phyloP scores from a whole-genome alignment of 257 asterid genomes.

The Paulownia fortunei region DNA sequence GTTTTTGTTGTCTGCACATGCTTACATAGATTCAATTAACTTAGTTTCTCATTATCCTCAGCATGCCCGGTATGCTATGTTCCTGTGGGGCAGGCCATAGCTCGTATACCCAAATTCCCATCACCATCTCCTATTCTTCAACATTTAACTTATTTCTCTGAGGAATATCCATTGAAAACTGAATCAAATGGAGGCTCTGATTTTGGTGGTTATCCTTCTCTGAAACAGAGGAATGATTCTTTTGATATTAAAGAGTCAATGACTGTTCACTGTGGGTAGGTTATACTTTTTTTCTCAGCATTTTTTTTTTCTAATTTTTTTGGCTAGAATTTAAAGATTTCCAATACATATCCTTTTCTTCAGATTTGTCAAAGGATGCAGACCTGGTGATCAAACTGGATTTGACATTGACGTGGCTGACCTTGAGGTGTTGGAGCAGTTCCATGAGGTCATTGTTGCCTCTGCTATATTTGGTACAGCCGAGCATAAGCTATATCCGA shows the following conservation, averaged over 20 bases:
- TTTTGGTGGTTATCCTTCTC: constrained; percentile 96
- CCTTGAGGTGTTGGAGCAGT: constrained; percentile 70
- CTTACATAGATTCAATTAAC: constrained; percentile 15
- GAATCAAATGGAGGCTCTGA: constrained; percentile 85
- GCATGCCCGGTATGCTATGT: constrained; percentile 95
- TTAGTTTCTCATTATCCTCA: constrained; percentile 45
- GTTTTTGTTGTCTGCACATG: neutral
- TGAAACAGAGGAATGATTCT: constrained; percentile 74
- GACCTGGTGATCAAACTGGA: constrained; percentile 82
- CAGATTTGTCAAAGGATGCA: constrained; percentile 92
- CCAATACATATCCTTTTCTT: constrained; percentile 26
- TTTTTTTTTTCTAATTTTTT: neutral
- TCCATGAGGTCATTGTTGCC: constrained; percentile 88
- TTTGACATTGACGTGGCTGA: constrained; percentile 86
- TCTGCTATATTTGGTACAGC: constrained; percentile 95
- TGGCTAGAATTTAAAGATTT: constrained; percentile 19
- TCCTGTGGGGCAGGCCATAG: constrained; percentile 83
- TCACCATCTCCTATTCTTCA: constrained; percentile 71
- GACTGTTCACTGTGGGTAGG: constrained; percentile 98
- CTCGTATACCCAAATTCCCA: constrained; percentile 77
- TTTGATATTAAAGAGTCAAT: constrained; percentile 72
- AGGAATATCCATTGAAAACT: constrained; percentile 56
- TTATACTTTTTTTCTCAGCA: constrained; percentile 25
- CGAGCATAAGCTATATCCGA: constrained; percentile 32
- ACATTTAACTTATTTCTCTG: constrained; percentile 73